Conservation (phyloP, 345 rosid species). For the Citrus unshiu region DNA sequence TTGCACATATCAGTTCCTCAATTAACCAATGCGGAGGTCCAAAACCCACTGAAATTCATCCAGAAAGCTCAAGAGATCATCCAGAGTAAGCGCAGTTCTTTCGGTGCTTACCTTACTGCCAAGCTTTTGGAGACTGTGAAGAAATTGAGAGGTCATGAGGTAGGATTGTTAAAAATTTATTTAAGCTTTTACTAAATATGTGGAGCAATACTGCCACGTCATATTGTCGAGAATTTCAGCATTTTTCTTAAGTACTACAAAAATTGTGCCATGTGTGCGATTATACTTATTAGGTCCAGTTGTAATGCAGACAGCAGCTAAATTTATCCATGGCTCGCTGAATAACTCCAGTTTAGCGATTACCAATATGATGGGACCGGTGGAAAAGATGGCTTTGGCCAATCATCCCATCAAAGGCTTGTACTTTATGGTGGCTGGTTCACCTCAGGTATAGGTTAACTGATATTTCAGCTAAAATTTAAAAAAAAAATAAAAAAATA, state of each 20-base stretch:
- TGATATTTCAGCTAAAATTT: background rate
- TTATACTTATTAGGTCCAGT: no score
- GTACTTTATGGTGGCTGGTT: conserved; percentile 29
- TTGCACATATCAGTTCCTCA: conserved; percentile 26
- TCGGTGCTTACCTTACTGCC: conserved; percentile 22
- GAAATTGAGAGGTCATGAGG: background rate
- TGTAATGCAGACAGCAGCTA: conserved; percentile 21
- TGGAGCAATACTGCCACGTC: no score
- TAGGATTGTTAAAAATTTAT: no score
- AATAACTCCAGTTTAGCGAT: conserved; percentile 33
- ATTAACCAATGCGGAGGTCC: background rate
- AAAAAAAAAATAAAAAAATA: no score
- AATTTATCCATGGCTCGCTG: conserved; percentile 15
- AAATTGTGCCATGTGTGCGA: no score
- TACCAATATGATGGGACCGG: conserved; percentile 38
- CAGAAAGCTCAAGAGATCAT: conserved; percentile 13
- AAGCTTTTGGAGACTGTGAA: background rate
- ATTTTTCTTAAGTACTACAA: no score
- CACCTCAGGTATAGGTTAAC: conserved; percentile 24
- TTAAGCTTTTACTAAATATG: no score
- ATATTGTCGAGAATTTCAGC: no score
- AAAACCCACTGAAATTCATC: conserved; percentile 18
- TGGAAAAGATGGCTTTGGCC: conserved; percentile 32
- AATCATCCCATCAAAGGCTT: conserved; percentile 36
- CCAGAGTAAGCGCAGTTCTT: conserved; percentile 17